Base-by-base conservation (phyloP, 2,329 filamentous ascomycete genomes). In the Curvularia sp. region DNA sequence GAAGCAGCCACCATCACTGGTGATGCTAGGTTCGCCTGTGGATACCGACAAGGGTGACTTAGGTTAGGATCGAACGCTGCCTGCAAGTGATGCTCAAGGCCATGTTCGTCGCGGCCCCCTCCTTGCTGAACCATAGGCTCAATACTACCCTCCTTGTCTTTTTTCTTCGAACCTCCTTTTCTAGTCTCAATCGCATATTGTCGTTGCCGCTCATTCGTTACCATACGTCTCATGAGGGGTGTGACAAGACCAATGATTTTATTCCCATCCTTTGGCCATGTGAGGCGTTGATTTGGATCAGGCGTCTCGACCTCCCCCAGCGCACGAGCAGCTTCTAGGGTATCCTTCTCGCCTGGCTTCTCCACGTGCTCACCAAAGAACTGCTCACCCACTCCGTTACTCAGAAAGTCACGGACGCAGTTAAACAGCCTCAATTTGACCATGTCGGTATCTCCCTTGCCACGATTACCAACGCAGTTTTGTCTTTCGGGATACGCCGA, bases 191-290 rank as follows among this genome's bases (percentile, higher is more conserved):
- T 81, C 1, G 84, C 84, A 70, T 86, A 86, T 66, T 83, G 78
- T 38, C 84, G 77, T 66, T 87, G 84, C 24, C 84, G 78, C 68
- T 86, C 85, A 58, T 87, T 87, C 15, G 84, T 86, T 12, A 86
- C 84, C 83, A 86, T 86, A 24, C 84, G 78, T 56, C 84, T 74
- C 58, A 87, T 75, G 46, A 86, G 70, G 12, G 84, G 84, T 60
- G 84, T 86, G n/a, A 85, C 81, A 22, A 85, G 73, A n/a, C 81
- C 78, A 41, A 86, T 83, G 49, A 86, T 84, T 59, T 82, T 82
- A 55, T 84, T 82, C 49, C 80, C 80, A 62, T 86, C 83, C 47
- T 78, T 75, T 3, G 85, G 84, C 84, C 84, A 87, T 13, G 82
- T 72, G 54, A 83, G 76, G 7, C 78, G 78, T 42, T 80, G 50